A percentile compares a stretch with the other conserved stretches of the same genome.
Conservation (phyloP, 1,284 basidiomycete species). For the Leccinum pallidistipes region DNA sequence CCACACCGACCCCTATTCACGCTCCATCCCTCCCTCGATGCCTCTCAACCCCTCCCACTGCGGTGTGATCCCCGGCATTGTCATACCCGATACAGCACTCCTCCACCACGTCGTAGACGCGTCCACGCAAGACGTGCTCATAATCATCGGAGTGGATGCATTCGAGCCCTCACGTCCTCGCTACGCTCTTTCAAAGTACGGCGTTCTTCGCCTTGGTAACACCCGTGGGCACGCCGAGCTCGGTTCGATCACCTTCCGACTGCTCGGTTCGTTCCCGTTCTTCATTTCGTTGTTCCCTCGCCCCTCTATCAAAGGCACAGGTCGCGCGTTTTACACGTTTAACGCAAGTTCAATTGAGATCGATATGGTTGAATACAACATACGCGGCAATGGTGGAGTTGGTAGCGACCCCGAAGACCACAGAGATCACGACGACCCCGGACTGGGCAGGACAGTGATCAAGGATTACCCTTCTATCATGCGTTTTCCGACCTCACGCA, state of each 20-base stretch:
- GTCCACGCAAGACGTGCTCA: constrained; percentile 12
- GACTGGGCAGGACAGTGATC: background rate
- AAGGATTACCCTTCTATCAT: constrained; percentile 13
- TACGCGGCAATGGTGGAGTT: background rate
- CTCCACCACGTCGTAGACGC: constrained; percentile 15
- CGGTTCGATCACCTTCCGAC: constrained; percentile 15
- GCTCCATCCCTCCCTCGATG: background rate
- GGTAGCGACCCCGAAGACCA: background rate
- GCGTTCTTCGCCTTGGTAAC: constrained; percentile 11
- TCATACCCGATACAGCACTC: background rate
- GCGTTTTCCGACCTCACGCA: background rate
- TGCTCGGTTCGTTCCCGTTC: constrained; percentile 6
- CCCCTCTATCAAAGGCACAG: constrained; percentile 18
- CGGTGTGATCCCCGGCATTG: constrained; percentile 6
- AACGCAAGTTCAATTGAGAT: background rate
- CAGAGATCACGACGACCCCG: background rate
- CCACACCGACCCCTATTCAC: background rate
- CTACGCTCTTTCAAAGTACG: constrained; percentile 1
- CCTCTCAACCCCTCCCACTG: constrained; percentile 14
- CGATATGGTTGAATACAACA: constrained; percentile 18
- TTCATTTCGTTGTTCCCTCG: constrained; percentile 1
- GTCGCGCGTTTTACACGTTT: constrained; percentile 10
- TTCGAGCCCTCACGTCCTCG: constrained; percentile 13
- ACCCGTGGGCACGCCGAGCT: background rate
- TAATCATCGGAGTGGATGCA: constrained; percentile 8